These are phyloP conservation scores for Nidularia pulvinata DNA, from an alignment of 768 basidiomycete species.

Conservation along the genomic window DNA sequence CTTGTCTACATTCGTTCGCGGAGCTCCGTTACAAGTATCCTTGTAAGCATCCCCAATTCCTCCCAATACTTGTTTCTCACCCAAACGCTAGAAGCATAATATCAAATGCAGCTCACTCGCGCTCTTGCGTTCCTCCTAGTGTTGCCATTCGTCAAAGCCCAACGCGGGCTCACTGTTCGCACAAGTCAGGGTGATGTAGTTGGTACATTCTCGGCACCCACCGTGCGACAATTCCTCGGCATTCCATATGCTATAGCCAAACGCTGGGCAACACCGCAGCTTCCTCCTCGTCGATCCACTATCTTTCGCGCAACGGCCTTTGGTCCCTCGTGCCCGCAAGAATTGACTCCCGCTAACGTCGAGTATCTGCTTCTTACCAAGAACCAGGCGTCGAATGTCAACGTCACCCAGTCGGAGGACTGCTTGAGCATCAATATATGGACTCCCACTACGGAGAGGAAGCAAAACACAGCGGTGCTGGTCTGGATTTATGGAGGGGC, in stretches of 20 bases:
- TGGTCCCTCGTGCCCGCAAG: conserved; percentile 25
- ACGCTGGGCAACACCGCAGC: conserved; percentile 26
- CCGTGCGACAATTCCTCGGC: conserved; percentile 31
- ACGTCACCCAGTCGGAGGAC: conserved; percentile 27
- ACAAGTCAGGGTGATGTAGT: conserved; percentile 28
- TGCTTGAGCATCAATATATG: conserved; percentile 38
- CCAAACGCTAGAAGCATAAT: no score
- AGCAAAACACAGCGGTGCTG: conserved; percentile 31
- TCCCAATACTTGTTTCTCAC: no score
- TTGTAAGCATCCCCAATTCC: no score
- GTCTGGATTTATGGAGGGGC: conserved; percentile 35
- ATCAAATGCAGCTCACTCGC: no score
- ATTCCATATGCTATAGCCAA: conserved; percentile 28
- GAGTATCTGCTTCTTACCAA: conserved; percentile 21
- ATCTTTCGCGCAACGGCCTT: conserved; percentile 22
- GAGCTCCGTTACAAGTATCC: no score
- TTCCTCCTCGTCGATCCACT: conserved; percentile 12
- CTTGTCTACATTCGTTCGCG: no score
- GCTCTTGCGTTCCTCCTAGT: no score
- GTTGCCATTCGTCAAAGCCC: no score
- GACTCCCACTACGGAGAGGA: conserved; percentile 26
- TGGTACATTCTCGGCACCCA: conserved; percentile 17
- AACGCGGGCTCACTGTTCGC: conserved; percentile 14
- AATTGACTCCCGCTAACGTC: conserved; percentile 8
- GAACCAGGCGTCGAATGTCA: conserved; percentile 10